Conservation (phyloP, 345 rosid genomes). For the thale cress (Arabidopsis thaliana) region DNA sequence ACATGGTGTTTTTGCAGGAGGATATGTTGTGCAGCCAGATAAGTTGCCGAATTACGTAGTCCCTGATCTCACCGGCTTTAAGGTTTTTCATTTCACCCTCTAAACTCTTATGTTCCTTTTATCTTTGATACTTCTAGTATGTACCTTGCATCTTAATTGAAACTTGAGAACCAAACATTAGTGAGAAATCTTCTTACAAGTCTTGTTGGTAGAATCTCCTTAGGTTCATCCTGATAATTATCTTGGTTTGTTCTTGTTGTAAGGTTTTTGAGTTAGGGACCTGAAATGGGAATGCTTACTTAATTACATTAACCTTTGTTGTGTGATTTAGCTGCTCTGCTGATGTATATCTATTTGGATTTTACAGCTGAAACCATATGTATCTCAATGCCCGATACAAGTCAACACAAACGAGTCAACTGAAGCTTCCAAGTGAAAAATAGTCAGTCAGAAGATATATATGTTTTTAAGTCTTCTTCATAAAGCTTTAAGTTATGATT, state of each 20-base stretch:
- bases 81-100: constrained; percentile 52
- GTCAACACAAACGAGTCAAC: constrained; percentile 32
- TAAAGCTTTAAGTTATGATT: background rate
- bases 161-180: constrained; percentile 8
- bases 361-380: constrained; percentile 42
- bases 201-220: background rate
- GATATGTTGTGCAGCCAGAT: constrained; percentile 75
- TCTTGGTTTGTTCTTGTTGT: background rate
- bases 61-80: constrained; percentile 79
- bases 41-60: constrained; percentile 81
- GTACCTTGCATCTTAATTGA: background rate
- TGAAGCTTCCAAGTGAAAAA: constrained; percentile 36
- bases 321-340: background rate
- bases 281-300: constrained; percentile 18
- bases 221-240: background rate
- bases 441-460: background rate
- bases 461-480: background rate
- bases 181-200: background rate
- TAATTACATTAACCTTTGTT: background rate
- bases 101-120: background rate
- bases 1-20: constrained; percentile 55
- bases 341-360: constrained; percentile 15
- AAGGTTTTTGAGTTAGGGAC: constrained; percentile 3
- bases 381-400: constrained; percentile 33
- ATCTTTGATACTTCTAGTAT: background rate